Base-by-base conservation (phyloP, 2,329 filamentous ascomycete genomes). In the Botrytis tulipae region DNA sequence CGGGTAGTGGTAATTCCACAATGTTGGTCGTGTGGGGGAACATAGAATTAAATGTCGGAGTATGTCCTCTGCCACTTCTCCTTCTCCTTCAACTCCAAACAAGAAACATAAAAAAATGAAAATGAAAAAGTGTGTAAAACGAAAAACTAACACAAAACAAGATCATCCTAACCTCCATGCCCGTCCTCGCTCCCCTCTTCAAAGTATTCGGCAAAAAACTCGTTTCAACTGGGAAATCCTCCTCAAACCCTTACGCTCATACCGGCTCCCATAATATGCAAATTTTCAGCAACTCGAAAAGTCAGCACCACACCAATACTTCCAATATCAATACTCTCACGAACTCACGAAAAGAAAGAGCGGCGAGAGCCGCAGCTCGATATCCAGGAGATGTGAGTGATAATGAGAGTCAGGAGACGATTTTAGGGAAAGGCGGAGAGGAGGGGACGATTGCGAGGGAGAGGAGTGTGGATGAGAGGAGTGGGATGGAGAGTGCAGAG, bases 121-220 rank as follows among this genome's bases (percentile, higher is more conserved):
- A 57, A 57, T 8, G 6, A 18, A 57, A 57, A 18, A 29, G n/a
- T 18, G n/a, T 1, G 9, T 29, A 6, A 29, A 32, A 57, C n/a
- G 35, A 4, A 0, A 54, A 35, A 20, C 60, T 72, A 68, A 67
- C 44, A 12, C 22, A 8, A n/a, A 59, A 32, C 7, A 40, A 76
- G 75, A 76, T 76, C 16, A 72, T 74, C 20, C 71, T 76, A 51
- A 76, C 74, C 16, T 76, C 71, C 61, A 66, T 76, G 29, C 75
- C 75, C 4, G 67, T 74, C 32, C 71, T 76, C 18, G 70, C 75
- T 1, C 75, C 75, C 1, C 73, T 76, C 32, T 75, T 75, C 35
- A 71, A 65, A 54, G 44, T 65, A 25, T 71, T 71, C 25, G 32
- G 69, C 12, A 44, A 65, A 16, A 71, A 71, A 29, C 40, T 65